Conservation (phyloP, 2,329 filamentous ascomycete genomes). For the Calonectria naviculata region DNA sequence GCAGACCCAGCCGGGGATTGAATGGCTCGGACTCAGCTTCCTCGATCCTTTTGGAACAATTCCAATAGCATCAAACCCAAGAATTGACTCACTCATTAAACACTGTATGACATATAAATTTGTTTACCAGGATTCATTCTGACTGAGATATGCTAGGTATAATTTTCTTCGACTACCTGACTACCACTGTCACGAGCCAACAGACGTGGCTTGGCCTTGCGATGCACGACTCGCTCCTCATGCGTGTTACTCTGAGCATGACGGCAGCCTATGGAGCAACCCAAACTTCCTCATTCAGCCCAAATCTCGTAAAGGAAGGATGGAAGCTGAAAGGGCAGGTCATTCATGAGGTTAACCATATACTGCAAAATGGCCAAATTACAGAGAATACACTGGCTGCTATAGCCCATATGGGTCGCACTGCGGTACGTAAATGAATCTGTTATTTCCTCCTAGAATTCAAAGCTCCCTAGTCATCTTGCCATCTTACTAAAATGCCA, state of each 20-base stretch:
- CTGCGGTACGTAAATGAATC: conserved; percentile 3
- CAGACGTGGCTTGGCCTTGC: conserved; percentile 11
- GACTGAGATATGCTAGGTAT: background rate
- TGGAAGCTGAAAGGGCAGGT: conserved; percentile 2
- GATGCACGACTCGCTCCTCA: background rate
- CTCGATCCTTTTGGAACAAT: conserved; percentile 6
- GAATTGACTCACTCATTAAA: background rate
- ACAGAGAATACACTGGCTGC: conserved; percentile 4
- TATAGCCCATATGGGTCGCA: background rate
- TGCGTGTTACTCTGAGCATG: conserved; percentile 3
- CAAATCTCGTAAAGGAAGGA: background rate
- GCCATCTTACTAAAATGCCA: background rate
- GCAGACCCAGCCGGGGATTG: background rate
- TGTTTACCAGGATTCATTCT: background rate
- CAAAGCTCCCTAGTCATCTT: background rate
- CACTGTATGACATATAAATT: background rate
- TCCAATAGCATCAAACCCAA: background rate
- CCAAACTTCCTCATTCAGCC: background rate
- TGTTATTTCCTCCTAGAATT: too few species aligned
- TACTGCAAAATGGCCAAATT: background rate
- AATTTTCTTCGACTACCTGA: conserved; percentile 13
- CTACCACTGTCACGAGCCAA: conserved; percentile 6
- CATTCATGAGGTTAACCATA: background rate
- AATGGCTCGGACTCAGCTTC: background rate
- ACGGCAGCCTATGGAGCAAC: background rate